phyloP scores from a whole-genome alignment of 768 basidiomycete species.

The Dacryopinax primogenitus region DNA sequence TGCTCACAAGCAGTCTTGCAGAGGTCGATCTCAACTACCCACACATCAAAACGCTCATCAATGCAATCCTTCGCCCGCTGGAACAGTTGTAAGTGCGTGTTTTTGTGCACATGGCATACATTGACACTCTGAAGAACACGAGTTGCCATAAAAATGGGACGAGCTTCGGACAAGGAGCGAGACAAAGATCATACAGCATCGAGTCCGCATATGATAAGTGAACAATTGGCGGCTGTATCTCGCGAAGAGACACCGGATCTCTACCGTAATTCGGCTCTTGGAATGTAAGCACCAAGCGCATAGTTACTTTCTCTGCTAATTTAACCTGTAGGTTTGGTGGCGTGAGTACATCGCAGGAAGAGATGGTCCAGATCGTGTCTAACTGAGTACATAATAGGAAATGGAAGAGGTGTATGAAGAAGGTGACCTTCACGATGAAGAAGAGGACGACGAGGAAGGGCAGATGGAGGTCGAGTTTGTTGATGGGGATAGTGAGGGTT shows the following conservation, averaged over 20 bases:
- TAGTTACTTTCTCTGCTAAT: background rate
- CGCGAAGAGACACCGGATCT: constrained; percentile 83
- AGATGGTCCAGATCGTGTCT: background rate
- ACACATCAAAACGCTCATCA: constrained; percentile 72
- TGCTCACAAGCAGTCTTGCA: constrained; percentile 72
- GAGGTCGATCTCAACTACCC: constrained; percentile 96
- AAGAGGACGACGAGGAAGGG: constrained; percentile 51
- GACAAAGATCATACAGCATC: constrained; percentile 38
- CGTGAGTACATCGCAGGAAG: constrained; percentile 37
- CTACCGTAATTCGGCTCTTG: constrained; percentile 90
- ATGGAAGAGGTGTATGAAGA: constrained; percentile 68
- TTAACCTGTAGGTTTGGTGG: constrained; percentile 47
- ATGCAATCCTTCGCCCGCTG: constrained; percentile 73
- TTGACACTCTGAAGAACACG: constrained; percentile 50
- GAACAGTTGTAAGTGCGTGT: constrained; percentile 61
- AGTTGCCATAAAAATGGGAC: constrained; percentile 96
- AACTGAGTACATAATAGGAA: constrained; percentile 44
- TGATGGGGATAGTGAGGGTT: constrained; percentile 67
- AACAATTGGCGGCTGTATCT: constrained; percentile 40
- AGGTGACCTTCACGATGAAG: constrained; percentile 48
- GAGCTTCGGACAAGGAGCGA: constrained; percentile 53
- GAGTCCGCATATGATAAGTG: constrained; percentile 42
- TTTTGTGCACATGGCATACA: background rate
- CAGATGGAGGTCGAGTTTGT: constrained; percentile 83
- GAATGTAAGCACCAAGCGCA: constrained; percentile 51